A percentile compares a stretch with the other conserved stretches of the same genome.
Conservation (phyloP, 352 stramenopile genomes). For the Pythium aristosporum region DNA sequence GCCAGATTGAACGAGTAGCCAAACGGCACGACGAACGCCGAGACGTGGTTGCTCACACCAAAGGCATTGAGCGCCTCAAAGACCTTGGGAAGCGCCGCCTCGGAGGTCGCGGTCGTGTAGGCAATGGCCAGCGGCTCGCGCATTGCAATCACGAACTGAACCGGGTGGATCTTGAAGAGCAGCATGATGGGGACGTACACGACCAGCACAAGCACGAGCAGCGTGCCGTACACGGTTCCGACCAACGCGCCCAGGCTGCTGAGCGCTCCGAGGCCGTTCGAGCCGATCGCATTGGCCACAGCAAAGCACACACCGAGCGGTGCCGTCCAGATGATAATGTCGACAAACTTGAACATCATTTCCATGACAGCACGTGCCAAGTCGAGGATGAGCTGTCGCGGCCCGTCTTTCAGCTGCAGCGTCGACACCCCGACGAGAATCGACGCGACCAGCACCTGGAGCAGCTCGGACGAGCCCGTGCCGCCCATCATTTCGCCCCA, state of each 20-base stretch:
- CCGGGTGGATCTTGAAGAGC: constrained; percentile 45
- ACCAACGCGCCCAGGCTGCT: constrained; percentile 42
- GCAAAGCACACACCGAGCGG: constrained; percentile 61
- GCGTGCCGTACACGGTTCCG: constrained; percentile 43
- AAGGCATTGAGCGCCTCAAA: constrained; percentile 53
- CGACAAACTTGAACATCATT: constrained; percentile 76
- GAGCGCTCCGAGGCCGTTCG: constrained; percentile 47
- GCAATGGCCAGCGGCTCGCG: constrained; percentile 51
- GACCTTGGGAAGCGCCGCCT: constrained; percentile 51
- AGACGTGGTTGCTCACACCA: constrained; percentile 49
- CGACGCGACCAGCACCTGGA: constrained; percentile 53
- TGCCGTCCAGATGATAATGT: constrained; percentile 66
- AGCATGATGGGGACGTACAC: constrained; percentile 44
- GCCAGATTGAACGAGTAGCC: constrained; percentile 73
- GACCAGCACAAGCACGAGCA: constrained; percentile 47
- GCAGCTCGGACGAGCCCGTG: constrained; percentile 31
- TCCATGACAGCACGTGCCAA: constrained; percentile 46
- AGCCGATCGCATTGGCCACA: constrained; percentile 47
- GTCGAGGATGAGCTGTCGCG: constrained; percentile 45
- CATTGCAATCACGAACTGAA: constrained; percentile 48
- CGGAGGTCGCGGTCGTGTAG: constrained; percentile 31
- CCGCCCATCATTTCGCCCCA: constrained; percentile 21
- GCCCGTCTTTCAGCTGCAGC: constrained; percentile 29
- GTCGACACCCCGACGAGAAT: constrained; percentile 48
- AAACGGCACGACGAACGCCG: constrained; percentile 57